Conservation (phyloP, 306 rosid genomes). For the Quillaja saponaria region DNA sequence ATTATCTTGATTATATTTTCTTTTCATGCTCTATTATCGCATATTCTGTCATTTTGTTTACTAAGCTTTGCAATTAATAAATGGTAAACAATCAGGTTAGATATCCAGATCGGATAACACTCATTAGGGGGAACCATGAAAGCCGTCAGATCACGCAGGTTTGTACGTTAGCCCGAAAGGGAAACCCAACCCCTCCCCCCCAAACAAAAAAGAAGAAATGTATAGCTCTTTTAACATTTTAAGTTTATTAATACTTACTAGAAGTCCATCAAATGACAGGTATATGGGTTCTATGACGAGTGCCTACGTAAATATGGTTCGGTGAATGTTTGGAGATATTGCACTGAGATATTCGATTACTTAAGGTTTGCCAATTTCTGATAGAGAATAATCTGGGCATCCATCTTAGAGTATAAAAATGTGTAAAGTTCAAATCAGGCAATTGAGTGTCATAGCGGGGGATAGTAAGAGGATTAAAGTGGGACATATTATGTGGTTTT, state of each 20-base stretch:
- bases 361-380: slow-evolving; percentile 62
- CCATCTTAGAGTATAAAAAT: background rate
- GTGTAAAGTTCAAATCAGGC: background rate
- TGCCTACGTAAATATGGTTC: slow-evolving; percentile 99
- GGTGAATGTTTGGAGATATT: slow-evolving; percentile 98
- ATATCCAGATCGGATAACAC: slow-evolving; percentile 98
- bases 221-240: slow-evolving; percentile 18
- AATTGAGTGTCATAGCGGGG: background rate
- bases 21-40: background rate
- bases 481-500: no score
- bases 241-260: slow-evolving; percentile 36
- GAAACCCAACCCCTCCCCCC: background rate
- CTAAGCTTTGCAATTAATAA: slow-evolving; percentile 27
- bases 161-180: slow-evolving; percentile 29
- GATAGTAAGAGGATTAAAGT: background rate
- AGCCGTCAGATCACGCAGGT: slow-evolving; percentile 99
- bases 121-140: slow-evolving; percentile 97
- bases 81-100: slow-evolving; percentile 67
- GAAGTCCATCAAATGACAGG: slow-evolving; percentile 59
- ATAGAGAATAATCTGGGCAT: slow-evolving; percentile 5
- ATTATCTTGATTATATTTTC: slow-evolving; percentile 12
- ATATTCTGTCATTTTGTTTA: slow-evolving; percentile 8
- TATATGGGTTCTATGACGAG: slow-evolving; percentile 98
- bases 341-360: slow-evolving; percentile 96
- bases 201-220: background rate